Percentiles rank a stretch among this genome's conserved stretches.
phyloP scores from a whole-genome alignment of 1,284 basidiomycete genomes.

The Papiliotrema terrestris region DNA sequence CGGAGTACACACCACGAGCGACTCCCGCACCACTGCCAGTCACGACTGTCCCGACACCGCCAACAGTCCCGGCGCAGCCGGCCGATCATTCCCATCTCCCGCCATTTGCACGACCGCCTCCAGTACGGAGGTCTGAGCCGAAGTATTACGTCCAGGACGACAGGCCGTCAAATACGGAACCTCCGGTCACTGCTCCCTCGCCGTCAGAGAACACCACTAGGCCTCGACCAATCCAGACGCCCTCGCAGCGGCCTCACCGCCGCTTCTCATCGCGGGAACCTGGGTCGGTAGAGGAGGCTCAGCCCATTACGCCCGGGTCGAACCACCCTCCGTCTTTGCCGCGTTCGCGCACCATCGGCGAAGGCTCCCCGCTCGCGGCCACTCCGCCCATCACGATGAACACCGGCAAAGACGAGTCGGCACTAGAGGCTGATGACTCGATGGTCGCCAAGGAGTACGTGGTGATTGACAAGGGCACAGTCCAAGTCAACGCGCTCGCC shows the following conservation, averaged over 20 bases:
- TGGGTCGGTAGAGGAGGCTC: slow-evolving; percentile 33
- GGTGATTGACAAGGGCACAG: slow-evolving; percentile 57
- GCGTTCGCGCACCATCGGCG: slow-evolving; percentile 19
- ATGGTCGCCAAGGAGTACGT: slow-evolving; percentile 52
- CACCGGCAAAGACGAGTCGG: slow-evolving; percentile 35
- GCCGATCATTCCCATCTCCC: slow-evolving; percentile 2
- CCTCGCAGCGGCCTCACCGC: slow-evolving; percentile 21
- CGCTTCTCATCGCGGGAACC: slow-evolving; percentile 18
- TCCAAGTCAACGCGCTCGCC: slow-evolving; percentile 57
- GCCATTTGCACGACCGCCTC: slow-evolving; percentile 1
- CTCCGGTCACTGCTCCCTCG: slow-evolving; percentile 1
- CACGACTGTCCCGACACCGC: too few species aligned
- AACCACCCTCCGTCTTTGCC: slow-evolving; percentile 6
- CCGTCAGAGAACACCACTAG: neutral
- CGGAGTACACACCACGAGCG: neutral
- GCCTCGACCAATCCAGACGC: slow-evolving; percentile 28
- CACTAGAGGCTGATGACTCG: slow-evolving; percentile 37
- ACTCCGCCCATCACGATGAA: slow-evolving; percentile 42
- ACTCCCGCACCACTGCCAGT: too few species aligned
- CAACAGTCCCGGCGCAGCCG: too few species aligned
- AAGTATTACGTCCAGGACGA: slow-evolving; percentile 45
- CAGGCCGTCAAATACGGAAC: slow-evolving; percentile 4
- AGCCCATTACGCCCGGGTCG: slow-evolving; percentile 34
- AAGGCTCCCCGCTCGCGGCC: slow-evolving; percentile 42
- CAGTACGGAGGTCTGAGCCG: slow-evolving; percentile 32